A percentile compares a stretch with the other conserved stretches of the same genome.
Evolutionary conservation across 2,329 filamentous ascomycete species (phyloP).

Genomic region (Nothopassalora personata): DNA sequence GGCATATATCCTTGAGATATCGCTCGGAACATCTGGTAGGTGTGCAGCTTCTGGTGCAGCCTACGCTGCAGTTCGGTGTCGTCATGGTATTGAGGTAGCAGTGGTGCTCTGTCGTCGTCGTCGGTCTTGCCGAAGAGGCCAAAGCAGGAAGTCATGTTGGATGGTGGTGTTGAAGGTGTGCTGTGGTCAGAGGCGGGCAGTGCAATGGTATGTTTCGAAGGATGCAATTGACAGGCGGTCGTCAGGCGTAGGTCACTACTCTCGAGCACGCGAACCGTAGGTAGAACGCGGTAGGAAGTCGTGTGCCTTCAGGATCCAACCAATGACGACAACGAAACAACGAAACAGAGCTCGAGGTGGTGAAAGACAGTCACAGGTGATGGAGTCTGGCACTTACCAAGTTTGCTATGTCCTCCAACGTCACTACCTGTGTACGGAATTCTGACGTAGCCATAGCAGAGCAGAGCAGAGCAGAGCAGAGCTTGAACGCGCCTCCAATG

Average conservation of each 20-base stretch:
- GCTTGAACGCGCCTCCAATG: background rate
- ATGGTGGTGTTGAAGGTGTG: background rate
- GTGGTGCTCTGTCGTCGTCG: constrained; percentile 60
- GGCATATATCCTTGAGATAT: constrained; percentile 84
- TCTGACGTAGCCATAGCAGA: background rate
- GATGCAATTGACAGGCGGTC: background rate
- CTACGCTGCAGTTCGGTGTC: constrained; percentile 72
- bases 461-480: background rate
- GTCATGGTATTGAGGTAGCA: constrained; percentile 77
- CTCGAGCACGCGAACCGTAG: background rate
- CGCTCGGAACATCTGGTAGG: constrained; percentile 85
- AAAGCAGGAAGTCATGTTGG: constrained; percentile 59
- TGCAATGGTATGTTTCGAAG: background rate
- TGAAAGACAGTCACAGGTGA: too few species aligned
- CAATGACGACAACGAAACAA: background rate
- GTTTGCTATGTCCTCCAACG: background rate
- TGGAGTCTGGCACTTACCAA: background rate
- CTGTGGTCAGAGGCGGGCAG: background rate
- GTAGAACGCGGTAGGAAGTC: background rate
- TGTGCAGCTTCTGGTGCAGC: constrained; percentile 84
- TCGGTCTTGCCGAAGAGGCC: constrained; percentile 48
- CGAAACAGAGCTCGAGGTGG: too few species aligned
- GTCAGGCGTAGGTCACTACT: too few species aligned
- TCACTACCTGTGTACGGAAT: background rate
- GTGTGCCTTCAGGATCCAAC: background rate